A percentile compares a stretch with the other conserved stretches of the same genome.
Conservation (phyloP, 495 filamentous ascomycete species). For the Neurospora intermedia region DNA sequence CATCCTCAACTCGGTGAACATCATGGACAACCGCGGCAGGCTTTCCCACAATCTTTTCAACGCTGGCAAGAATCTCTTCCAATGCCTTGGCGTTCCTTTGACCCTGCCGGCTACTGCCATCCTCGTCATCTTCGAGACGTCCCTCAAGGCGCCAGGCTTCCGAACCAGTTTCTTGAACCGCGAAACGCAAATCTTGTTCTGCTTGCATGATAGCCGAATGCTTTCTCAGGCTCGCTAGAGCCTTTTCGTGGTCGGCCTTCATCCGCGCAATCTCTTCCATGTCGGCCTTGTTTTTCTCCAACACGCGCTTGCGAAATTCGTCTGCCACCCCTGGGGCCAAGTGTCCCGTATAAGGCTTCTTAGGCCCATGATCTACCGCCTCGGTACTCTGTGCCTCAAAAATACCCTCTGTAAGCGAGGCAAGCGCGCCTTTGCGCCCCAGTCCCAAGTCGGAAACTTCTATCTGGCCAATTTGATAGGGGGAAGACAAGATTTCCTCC, state of each 20-base stretch:
- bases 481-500: slow-evolving; percentile 89
- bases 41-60: slow-evolving; percentile 46
- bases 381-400: slow-evolving; percentile 49
- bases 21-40: slow-evolving; percentile 48
- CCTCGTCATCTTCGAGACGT: slow-evolving; percentile 44
- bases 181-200: slow-evolving; percentile 50
- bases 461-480: slow-evolving; percentile 72
- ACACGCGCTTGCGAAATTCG: slow-evolving; percentile 66
- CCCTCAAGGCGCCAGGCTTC: slow-evolving; percentile 59
- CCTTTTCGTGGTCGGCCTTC: slow-evolving; percentile 63
- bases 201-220: slow-evolving; percentile 52
- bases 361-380: slow-evolving; percentile 35
- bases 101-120: slow-evolving; percentile 26
- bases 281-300: slow-evolving; percentile 51
- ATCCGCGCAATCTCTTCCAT: slow-evolving; percentile 72
- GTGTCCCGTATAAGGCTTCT: slow-evolving; percentile 46
- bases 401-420: slow-evolving; percentile 69
- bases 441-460: slow-evolving; percentile 79
- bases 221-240: slow-evolving; percentile 62
- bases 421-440: slow-evolving; percentile 77
- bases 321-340: slow-evolving; percentile 57
- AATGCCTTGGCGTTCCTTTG: slow-evolving; percentile 42
- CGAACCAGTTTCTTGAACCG: slow-evolving; percentile 43
- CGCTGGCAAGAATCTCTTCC: slow-evolving; percentile 49
- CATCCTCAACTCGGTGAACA: slow-evolving; percentile 55